phyloP scores from a whole-genome alignment of 192 early-diverging fungal species.

The Rhizophlyctis rosea region DNA sequence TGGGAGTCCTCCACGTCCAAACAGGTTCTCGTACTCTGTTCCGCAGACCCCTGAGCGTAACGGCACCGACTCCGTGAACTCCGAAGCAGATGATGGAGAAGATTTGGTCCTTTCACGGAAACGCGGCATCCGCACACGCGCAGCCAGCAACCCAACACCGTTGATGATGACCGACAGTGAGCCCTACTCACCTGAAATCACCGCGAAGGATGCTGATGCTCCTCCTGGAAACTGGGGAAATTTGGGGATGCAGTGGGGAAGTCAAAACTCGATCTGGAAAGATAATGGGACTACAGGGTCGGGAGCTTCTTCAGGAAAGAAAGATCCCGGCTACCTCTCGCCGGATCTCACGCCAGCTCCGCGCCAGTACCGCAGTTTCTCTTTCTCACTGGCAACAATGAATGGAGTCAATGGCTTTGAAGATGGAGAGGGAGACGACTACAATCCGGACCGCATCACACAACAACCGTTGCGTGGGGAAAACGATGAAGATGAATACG shows the following conservation, averaged over 20 bases:
- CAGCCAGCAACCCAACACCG: conserved; percentile 38
- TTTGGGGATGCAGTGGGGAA: conserved; percentile 6
- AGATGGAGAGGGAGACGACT: conserved; percentile 14
- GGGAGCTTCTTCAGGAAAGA: conserved; percentile 14
- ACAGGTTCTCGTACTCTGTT: conserved; percentile 38
- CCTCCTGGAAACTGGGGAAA: conserved; percentile 13
- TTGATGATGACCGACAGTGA: conserved; percentile 2
- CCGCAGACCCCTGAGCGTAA: conserved; percentile 46
- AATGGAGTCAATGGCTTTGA: conserved; percentile 42
- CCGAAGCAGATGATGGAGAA: conserved; percentile 24
- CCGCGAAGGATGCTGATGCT: conserved; percentile 1
- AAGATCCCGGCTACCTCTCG: conserved; percentile 33
- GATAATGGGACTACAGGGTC: conserved; percentile 18
- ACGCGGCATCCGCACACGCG: conserved; percentile 29
- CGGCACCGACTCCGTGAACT: not conserved
- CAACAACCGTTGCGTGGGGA: conserved; percentile 36
- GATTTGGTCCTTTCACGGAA: conserved; percentile 35
- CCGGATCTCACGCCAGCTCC: conserved; percentile 15
- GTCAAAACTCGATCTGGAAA: conserved; percentile 27
- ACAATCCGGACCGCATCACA: conserved; percentile 13
- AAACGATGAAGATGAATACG: conserved; percentile 50
- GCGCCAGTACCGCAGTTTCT: conserved; percentile 60
- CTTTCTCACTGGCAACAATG: conserved; percentile 59
- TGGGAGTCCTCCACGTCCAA: conserved; percentile 58
- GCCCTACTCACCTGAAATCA: not conserved